Evolutionary conservation across 441 rosid genomes (phyloP).

Genomic region (Corymbia calophylla): DNA sequence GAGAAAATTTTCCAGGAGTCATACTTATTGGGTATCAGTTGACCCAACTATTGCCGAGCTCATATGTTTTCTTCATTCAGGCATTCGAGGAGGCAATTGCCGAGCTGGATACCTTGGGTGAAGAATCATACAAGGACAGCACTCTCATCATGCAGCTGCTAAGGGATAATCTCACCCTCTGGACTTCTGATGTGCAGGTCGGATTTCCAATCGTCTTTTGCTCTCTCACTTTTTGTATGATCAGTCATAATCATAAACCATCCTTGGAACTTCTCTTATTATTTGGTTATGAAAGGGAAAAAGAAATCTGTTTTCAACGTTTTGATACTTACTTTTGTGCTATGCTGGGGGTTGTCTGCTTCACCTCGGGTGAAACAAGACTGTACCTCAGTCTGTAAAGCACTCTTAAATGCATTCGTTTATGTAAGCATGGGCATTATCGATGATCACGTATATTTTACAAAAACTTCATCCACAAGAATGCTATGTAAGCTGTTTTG

Average conservation of each 20-base stretch:
- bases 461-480: neutral
- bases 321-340: neutral
- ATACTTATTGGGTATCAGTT: neutral
- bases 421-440: neutral
- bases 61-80: conserved; percentile 10
- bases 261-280: neutral
- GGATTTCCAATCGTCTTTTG: neutral
- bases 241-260: neutral
- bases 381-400: neutral
- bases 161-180: conserved; percentile 84
- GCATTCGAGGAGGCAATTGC: conserved; percentile 94
- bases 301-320: neutral
- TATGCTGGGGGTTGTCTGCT: neutral
- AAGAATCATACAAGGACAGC: conserved; percentile 89
- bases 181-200: conserved; percentile 91
- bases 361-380: neutral
- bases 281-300: neutral
- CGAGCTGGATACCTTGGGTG: conserved; percentile 79
- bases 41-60: neutral
- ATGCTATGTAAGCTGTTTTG: neutral
- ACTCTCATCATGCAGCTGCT: conserved; percentile 89
- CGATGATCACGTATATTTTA: neutral
- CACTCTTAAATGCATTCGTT: neutral
- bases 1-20: neutral
- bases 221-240: neutral